Conservation (phyloP, 2,329 filamentous ascomycete genomes). For the Aspergillus neoniger region DNA sequence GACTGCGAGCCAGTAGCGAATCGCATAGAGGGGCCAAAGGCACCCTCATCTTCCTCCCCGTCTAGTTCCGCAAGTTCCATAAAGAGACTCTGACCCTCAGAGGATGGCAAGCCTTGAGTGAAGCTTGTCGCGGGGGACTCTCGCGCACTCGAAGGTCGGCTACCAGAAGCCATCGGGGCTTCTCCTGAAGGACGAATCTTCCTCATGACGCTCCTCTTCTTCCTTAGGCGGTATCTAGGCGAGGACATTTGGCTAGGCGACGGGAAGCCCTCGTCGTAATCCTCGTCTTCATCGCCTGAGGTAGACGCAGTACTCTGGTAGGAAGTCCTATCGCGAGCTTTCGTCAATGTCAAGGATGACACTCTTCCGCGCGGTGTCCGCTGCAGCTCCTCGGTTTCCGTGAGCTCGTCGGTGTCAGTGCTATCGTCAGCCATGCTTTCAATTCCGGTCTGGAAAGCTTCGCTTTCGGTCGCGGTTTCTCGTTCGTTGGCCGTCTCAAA, state of each 20-base stretch:
- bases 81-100: conserved; percentile 76
- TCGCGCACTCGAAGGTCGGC: conserved; percentile 44
- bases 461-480: conserved; percentile 75
- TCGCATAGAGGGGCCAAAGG: conserved; percentile 49
- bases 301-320: conserved; percentile 88
- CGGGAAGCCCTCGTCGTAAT: conserved; percentile 61
- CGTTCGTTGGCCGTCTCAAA: conserved; percentile 79
- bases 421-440: conserved; percentile 71
- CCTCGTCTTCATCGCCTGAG: conserved; percentile 73
- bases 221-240: conserved; percentile 69
- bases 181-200: conserved; percentile 56
- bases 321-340: conserved; percentile 63
- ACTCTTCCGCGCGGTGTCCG: conserved; percentile 43
- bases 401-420: conserved; percentile 68
- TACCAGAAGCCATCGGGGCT: conserved; percentile 42
- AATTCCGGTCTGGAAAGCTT: conserved; percentile 91
- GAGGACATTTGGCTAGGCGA: conserved; percentile 67
- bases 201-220: conserved; percentile 64
- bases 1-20: conserved; percentile 36
- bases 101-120: conserved; percentile 48
- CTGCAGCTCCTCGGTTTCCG: conserved; percentile 72
- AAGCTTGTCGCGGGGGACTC: conserved; percentile 58
- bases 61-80: conserved; percentile 84
- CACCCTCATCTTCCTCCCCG: conserved; percentile 66
- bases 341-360: conserved; percentile 43